Percentiles rank a stretch among this genome's conserved stretches.
Evolutionary conservation across 2,329 filamentous ascomycete genomes (phyloP).

Genomic region (Colletotrichum scovillei): DNA sequence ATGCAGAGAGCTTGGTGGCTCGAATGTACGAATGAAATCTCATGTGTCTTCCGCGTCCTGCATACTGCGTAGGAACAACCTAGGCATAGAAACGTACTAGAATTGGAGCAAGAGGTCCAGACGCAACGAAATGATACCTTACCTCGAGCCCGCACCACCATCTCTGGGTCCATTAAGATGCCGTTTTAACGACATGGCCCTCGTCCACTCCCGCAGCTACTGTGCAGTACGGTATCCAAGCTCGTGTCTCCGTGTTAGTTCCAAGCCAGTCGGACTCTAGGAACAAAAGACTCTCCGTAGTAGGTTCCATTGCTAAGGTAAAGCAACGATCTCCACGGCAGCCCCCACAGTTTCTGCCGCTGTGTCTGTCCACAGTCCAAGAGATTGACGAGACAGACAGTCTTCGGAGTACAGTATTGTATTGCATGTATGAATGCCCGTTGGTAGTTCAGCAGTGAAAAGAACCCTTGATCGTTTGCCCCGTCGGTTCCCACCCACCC

Average conservation of each 20-base stretch:
- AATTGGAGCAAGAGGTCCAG: background rate
- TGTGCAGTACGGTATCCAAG: background rate
- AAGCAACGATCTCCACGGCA: background rate
- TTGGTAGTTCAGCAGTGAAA: background rate
- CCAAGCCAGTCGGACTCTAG: background rate
- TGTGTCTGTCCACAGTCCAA: background rate
- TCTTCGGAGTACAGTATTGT: too few species aligned
- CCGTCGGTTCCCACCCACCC: background rate
- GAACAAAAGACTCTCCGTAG: background rate
- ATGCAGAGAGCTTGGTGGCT: background rate
- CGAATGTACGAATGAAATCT: background rate
- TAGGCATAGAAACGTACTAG: background rate
- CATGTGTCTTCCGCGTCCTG: too few species aligned
- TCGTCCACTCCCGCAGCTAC: background rate
- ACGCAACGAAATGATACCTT: background rate
- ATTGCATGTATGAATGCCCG: background rate
- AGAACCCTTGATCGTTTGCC: constrained; percentile 1
- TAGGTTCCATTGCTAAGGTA: background rate
- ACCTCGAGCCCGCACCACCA: background rate
- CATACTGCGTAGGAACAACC: too few species aligned
- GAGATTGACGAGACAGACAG: background rate
- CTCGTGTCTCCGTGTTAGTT: background rate
- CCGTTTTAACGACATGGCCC: background rate
- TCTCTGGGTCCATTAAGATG: background rate
- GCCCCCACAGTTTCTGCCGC: background rate